A percentile compares a stretch with the other conserved stretches of the same genome.
Conservation (phyloP, 805 yeast genomes). For the Metschnikowia picachoensis region DNA sequence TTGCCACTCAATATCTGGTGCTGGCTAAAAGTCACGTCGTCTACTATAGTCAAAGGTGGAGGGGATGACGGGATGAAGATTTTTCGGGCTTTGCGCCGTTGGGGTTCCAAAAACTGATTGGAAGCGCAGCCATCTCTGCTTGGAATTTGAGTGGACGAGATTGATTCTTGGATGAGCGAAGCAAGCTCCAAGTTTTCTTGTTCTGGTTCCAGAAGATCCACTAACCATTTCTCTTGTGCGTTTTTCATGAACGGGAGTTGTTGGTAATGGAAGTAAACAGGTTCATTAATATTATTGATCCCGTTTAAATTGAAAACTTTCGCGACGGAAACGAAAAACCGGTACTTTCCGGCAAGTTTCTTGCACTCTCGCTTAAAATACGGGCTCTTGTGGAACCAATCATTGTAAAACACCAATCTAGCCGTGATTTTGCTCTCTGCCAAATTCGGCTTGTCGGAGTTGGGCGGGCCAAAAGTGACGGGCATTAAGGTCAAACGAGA, state of each 20-base stretch:
- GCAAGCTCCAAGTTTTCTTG: conserved; percentile 5
- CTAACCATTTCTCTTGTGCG: conserved; percentile 6
- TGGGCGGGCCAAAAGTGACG: conserved; percentile 6
- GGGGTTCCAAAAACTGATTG: not conserved
- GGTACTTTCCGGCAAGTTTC: not conserved
- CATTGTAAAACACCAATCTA: conserved; percentile 31
- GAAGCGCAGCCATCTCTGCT: not conserved
- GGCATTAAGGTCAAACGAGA: conserved; percentile 8
- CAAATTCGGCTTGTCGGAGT: conserved; percentile 6
- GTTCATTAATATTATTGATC: conserved; percentile 10
- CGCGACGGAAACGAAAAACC: conserved; percentile 13
- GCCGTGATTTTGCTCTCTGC: conserved; percentile 19
- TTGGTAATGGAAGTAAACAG: conserved; percentile 24
- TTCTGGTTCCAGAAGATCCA: conserved; percentile 13
- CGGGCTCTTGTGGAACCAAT: conserved; percentile 29
- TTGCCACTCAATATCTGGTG: not conserved
- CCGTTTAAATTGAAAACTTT: conserved; percentile 10
- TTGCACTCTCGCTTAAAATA: conserved; percentile 7
- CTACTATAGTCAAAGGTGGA: not conserved
- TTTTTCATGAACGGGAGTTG: not conserved
- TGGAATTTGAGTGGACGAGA: conserved; percentile 12
- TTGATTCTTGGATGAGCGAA: conserved; percentile 13
- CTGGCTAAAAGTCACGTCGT: too few species aligned
- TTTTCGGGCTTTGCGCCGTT: not conserved
- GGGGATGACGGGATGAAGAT: conserved; percentile 13